phyloP scores from a whole-genome alignment of 441 rosid genomes.

The Rhodomyrtus psidioides region DNA sequence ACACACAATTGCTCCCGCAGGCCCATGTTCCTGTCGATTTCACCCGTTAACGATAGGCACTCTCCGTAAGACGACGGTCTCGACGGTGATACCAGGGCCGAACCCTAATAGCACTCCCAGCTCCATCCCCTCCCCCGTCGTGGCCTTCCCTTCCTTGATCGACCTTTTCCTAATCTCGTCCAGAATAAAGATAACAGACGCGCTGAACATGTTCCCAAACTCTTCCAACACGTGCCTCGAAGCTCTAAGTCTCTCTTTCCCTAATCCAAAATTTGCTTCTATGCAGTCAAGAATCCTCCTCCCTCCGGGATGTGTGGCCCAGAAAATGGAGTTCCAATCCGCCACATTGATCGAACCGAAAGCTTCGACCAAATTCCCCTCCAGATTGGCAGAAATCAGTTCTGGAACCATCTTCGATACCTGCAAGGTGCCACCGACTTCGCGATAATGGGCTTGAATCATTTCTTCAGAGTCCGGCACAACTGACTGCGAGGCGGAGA shows the following conservation, averaged over 20 bases:
- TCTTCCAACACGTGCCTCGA: constrained; percentile 28
- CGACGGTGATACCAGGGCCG: constrained; percentile 35
- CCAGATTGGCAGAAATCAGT: constrained; percentile 30
- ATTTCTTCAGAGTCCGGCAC: constrained; percentile 31
- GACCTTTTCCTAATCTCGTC: constrained; percentile 42
- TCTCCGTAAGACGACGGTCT: constrained; percentile 32
- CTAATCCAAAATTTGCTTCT: constrained; percentile 22
- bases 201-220: constrained; percentile 42
- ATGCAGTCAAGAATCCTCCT: constrained; percentile 36
- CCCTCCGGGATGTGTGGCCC: constrained; percentile 40
- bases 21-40: background rate
- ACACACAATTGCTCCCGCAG: no score
- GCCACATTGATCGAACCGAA: constrained; percentile 26
- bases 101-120: constrained; percentile 40
- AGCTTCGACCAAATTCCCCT: constrained; percentile 32
- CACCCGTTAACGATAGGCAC: background rate
- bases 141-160: constrained; percentile 19
- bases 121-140: constrained; percentile 37
- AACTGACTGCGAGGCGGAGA: constrained; percentile 29
- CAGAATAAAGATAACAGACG: constrained; percentile 30
- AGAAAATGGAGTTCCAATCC: constrained; percentile 43
- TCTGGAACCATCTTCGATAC: constrained; percentile 31
- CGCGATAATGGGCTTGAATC: constrained; percentile 33
- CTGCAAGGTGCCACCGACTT: constrained; percentile 31
- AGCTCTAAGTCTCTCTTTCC: constrained; percentile 26